Percentiles rank a stretch among this genome's conserved stretches.
phyloP scores from a whole-genome alignment of 2,329 filamentous ascomycete species.

The Xylaria arbuscula region DNA sequence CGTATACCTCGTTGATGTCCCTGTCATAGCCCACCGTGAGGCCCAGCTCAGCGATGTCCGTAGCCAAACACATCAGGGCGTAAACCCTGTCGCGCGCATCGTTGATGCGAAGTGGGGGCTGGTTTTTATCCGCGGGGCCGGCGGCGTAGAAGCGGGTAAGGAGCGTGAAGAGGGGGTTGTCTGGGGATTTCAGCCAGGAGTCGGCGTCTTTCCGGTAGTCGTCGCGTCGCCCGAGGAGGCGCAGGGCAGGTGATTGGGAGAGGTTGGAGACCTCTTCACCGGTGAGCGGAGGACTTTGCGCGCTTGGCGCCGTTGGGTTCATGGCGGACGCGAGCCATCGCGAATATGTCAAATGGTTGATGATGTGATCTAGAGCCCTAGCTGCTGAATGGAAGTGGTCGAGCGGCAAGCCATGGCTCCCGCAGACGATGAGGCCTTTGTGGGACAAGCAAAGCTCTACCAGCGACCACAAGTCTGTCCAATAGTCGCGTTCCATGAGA shows the following conservation, averaged over 20 bases:
- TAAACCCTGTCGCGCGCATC: conserved; percentile 38
- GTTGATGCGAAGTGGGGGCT: conserved; percentile 11
- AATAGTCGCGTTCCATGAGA: conserved; percentile 42
- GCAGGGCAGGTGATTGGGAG: conserved; percentile 38
- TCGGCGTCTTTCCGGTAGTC: conserved; percentile 36
- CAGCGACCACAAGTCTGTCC: conserved; percentile 41
- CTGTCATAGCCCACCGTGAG: conserved; percentile 34
- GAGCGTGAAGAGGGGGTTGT: conserved; percentile 37
- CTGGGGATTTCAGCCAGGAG: conserved; percentile 35
- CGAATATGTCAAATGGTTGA: conserved; percentile 42
- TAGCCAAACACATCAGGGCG: conserved; percentile 36
- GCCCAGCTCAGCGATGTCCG: conserved; percentile 26
- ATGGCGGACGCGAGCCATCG: conserved; percentile 41
- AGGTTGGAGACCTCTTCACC: conserved; percentile 41
- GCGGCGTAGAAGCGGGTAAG: conserved; percentile 34
- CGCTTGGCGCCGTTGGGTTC: conserved; percentile 13
- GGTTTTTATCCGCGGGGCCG: not conserved
- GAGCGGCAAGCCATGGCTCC: conserved; percentile 35
- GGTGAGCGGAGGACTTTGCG: conserved; percentile 19
- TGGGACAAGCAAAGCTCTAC: conserved; percentile 39
- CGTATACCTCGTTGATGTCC: conserved; percentile 25
- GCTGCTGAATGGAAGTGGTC: conserved; percentile 39
- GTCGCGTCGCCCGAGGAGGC: conserved; percentile 35
- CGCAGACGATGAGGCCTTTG: conserved; percentile 39
- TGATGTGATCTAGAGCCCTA: conserved; percentile 41